These are phyloP conservation scores for Suillus lakei DNA, from an alignment of 768 basidiomycete genomes.

Conservation along the genomic window DNA sequence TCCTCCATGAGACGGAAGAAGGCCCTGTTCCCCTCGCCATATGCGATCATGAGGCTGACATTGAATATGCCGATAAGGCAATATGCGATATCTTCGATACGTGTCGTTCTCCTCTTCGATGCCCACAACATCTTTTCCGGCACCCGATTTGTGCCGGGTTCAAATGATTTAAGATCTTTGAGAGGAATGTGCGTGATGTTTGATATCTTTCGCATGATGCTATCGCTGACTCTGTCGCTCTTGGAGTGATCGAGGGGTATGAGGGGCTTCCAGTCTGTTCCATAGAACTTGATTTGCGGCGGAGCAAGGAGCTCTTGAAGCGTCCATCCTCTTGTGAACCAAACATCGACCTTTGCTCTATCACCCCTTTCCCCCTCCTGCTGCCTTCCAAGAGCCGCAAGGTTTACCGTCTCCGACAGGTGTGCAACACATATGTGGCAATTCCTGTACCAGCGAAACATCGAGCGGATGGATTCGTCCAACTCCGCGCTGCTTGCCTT, in stretches of 20 bases:
- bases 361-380: not conserved
- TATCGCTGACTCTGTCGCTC: slow-evolving; percentile 1
- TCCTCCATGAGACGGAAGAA: slow-evolving; percentile 20
- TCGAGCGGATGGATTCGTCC: slow-evolving; percentile 25
- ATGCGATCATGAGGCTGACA: slow-evolving; percentile 19
- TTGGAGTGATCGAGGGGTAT: slow-evolving; percentile 9
- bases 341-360: not conserved
- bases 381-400: slow-evolving; percentile 4
- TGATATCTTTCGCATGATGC: slow-evolving; percentile 10
- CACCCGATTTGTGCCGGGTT: slow-evolving; percentile 9
- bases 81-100: slow-evolving; percentile 24
- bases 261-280: slow-evolving; percentile 17
- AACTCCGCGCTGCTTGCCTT: slow-evolving; percentile 23
- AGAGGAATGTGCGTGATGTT: slow-evolving; percentile 11
- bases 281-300: slow-evolving; percentile 20
- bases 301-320: slow-evolving; percentile 22
- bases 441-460: slow-evolving; percentile 25
- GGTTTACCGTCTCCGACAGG: slow-evolving; percentile 11
- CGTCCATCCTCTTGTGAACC: slow-evolving; percentile 26
- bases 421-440: slow-evolving; percentile 20
- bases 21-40: slow-evolving; percentile 23
- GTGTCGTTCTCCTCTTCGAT: slow-evolving; percentile 23
- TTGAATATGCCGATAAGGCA: slow-evolving; percentile 22
- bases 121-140: slow-evolving; percentile 21
- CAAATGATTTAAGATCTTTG: slow-evolving; percentile 11